Percentiles rank a stretch among this genome's conserved stretches.
These are phyloP conservation scores for Boletus rubropictus DNA, from an alignment of 768 basidiomycete genomes.

Conservation along the genomic window DNA sequence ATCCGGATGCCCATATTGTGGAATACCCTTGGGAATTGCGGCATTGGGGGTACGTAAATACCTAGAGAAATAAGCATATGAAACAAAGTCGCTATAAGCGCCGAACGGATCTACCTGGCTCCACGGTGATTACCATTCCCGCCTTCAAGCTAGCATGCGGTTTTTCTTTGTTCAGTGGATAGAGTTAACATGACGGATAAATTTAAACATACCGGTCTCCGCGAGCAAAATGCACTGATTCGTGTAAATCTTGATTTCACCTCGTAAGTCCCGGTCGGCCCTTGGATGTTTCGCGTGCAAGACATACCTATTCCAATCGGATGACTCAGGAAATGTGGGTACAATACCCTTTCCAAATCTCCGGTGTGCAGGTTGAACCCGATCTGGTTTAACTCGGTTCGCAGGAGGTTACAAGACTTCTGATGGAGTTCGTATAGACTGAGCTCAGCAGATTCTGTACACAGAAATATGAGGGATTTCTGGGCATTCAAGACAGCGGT, in stretches of 20 bases:
- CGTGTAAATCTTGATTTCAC: conserved; percentile 70
- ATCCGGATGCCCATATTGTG: conserved; percentile 91
- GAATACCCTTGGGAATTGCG: conserved; percentile 79
- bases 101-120: conserved; percentile 54
- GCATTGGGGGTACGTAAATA: conserved; percentile 79
- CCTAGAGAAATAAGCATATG: conserved; percentile 36
- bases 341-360: conserved; percentile 65
- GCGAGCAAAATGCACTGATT: conserved; percentile 61
- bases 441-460: conserved; percentile 50
- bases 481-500: conserved; percentile 67
- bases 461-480: conserved; percentile 57
- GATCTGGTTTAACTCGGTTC: conserved; percentile 67
- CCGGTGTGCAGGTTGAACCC: conserved; percentile 39
- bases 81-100: background rate
- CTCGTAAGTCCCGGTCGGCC: conserved; percentile 8
- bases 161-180: conserved; percentile 6
- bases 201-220: conserved; percentile 41
- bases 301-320: conserved; percentile 80
- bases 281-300: background rate
- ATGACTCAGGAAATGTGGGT: conserved; percentile 91
- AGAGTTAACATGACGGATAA: background rate
- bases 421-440: conserved; percentile 76
- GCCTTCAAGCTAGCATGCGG: conserved; percentile 50
- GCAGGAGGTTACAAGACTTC: conserved; percentile 59
- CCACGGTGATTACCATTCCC: conserved; percentile 91